Evolutionary conservation across 208 protist species (phyloP).

Genomic region (Leishmania braziliensis): DNA sequence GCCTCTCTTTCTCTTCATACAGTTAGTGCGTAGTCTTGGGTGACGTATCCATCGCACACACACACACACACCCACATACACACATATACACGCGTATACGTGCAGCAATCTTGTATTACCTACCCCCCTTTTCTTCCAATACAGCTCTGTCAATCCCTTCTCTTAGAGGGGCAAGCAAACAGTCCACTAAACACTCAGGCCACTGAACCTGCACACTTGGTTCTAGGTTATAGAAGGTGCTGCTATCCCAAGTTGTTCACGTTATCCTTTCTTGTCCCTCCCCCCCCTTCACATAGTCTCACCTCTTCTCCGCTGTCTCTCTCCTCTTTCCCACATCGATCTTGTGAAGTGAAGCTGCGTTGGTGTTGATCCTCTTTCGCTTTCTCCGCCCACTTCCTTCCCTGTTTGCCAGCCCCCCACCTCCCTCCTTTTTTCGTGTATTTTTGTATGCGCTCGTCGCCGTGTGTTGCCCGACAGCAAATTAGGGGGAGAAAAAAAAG

Average conservation of each 20-base stretch:
- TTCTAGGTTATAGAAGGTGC: neutral
- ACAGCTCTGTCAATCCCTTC: neutral
- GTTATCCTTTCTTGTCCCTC: neutral
- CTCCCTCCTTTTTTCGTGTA: too few species aligned
- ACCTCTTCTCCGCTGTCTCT: neutral
- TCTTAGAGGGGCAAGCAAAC: neutral
- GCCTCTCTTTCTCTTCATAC: neutral
- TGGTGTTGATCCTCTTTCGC: neutral
- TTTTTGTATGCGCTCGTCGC: too few species aligned
- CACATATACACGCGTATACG: neutral
- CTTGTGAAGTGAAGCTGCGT: neutral
- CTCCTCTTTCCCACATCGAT: neutral
- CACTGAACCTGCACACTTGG: neutral
- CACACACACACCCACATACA: neutral
- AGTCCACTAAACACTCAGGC: neutral
- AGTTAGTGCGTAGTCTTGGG: neutral
- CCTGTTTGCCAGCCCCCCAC: too few species aligned
- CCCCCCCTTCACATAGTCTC: neutral
- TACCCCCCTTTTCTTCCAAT: neutral
- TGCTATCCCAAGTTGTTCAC: neutral
- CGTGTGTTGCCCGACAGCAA: too few species aligned
- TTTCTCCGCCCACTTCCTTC: neutral
- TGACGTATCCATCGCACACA: neutral
- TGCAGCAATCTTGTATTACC: neutral
- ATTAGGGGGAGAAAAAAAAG: too few species aligned